Percentiles rank a stretch among this genome's conserved stretches.
phyloP scores from a whole-genome alignment of 2,329 filamentous ascomycete genomes.

The Corniculantispora saksenae region DNA sequence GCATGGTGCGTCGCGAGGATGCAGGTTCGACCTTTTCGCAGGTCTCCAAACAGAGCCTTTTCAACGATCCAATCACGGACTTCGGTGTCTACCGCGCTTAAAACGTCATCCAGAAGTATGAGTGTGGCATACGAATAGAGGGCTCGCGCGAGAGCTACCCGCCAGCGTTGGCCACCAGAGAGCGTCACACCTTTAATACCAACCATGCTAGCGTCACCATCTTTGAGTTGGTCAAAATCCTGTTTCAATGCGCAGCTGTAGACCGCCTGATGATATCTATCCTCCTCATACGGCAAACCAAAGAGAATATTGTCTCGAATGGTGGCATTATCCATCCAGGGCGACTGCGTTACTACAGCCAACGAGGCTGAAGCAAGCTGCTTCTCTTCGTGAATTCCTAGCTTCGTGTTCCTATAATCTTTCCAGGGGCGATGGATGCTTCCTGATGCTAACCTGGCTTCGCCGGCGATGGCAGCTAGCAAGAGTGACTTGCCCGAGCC shows the following conservation, averaged over 20 bases:
- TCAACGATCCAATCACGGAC: constrained; percentile 72
- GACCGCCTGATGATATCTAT: background rate
- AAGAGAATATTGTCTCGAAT: constrained; percentile 72
- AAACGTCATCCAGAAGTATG: constrained; percentile 69
- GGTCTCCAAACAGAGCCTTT: constrained; percentile 65
- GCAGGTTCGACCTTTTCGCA: constrained; percentile 63
- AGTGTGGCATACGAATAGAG: constrained; percentile 23
- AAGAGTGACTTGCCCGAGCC: constrained; percentile 20
- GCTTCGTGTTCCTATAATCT: background rate
- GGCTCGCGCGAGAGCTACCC: constrained; percentile 25
- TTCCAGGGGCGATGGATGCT: constrained; percentile 5
- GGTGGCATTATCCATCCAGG: constrained; percentile 78
- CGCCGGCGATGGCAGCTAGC: constrained; percentile 14
- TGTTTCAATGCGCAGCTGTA: constrained; percentile 66
- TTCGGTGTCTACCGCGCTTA: constrained; percentile 70
- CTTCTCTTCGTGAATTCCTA: too few relatives aligned
- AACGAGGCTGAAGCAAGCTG: background rate
- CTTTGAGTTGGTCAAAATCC: constrained; percentile 67
- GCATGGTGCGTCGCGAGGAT: constrained; percentile 78
- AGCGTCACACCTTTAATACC: constrained; percentile 22
- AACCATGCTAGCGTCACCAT: constrained; percentile 69
- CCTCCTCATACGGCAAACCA: constrained; percentile 54
- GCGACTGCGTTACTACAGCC: constrained; percentile 56
- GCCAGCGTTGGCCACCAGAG: constrained; percentile 22
- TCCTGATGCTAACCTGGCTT: constrained; percentile 11